Conservation (phyloP, 148 eudicot genomes). For the Rhododendron molle region DNA sequence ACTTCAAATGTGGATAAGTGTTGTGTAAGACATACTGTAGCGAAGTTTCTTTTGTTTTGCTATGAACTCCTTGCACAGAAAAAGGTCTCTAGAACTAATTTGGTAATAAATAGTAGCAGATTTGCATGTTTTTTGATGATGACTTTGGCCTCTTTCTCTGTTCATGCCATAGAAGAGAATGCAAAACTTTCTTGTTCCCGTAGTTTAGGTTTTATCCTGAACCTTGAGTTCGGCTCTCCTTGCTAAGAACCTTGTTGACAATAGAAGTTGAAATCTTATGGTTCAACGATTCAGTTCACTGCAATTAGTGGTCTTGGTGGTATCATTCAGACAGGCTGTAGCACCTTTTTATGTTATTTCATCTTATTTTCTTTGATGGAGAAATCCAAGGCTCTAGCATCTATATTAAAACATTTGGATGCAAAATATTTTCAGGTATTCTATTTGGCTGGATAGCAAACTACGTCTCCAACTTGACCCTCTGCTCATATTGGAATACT, state of each 20-base stretch:
- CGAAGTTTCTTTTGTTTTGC: neutral
- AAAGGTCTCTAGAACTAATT: neutral
- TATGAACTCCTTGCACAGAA: neutral
- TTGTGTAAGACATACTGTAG: neutral
- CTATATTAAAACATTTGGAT: neutral
- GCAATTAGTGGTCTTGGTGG: neutral
- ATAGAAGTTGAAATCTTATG: neutral
- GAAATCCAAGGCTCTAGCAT: neutral
- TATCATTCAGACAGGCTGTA: neutral
- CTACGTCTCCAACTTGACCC: constrained; percentile 92
- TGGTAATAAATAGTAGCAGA: neutral
- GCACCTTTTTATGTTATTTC: neutral
- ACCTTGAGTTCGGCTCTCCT: neutral
- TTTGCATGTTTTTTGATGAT: neutral
- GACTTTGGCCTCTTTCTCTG: neutral
- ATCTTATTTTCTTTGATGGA: neutral
- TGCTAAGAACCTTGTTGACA: neutral
- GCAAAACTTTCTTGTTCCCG: neutral
- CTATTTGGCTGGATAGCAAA: constrained; percentile 98
- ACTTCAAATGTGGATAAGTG: neutral
- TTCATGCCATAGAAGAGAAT: neutral
- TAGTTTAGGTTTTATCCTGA: neutral
- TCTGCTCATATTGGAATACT: constrained; percentile 76
- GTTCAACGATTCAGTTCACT: neutral
- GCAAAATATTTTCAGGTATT: constrained; percentile 54